Evolutionary conservation across 2,329 filamentous ascomycete genomes (phyloP), one percentile per base, ranked within the genome.

Genomic region (Tolypocladium tropicale): DNA sequence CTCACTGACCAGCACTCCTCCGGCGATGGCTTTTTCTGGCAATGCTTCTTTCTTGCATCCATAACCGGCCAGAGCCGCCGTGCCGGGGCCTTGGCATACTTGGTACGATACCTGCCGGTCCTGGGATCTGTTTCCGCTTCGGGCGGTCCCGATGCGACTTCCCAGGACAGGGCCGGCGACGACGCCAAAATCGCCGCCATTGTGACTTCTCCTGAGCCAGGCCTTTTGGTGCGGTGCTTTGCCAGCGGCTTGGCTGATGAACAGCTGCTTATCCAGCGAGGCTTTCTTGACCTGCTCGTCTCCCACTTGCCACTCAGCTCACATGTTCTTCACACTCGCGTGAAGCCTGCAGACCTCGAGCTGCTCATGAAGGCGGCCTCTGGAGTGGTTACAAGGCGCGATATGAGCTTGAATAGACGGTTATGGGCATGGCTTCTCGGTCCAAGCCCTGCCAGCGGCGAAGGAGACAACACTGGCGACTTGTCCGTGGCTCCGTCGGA

Each of bases 391-490:
- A 85, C 85, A 23, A 82, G 94, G 53, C 84, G 92, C 71, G 94
- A 99, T 61, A 99, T 99, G 94, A 95, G 93, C 67, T 75, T 99
- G 52, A 99, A 99, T 68, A 80, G 94, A 63, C 83, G 94, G 39
- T 75, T 99, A n/a, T 97, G 93, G 91, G 84, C 89, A 48, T 99
- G 94, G 94, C 85, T 97, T 58, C 78, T 99, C 2, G 94, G 94
- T 0, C 92, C 92, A 3, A 90, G 81, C 53, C 81, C 80, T 46
- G 63, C 76, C 52, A 64, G 72, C 25, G 63, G 71, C 55, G 78
- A 85, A 57, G 63, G 74, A 25, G 79, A 85, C 53, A 72, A 70
- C 16, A 70, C 67, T 0, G 63, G 70, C 39, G 78, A 81, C 55
- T 79, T 74, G 16, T 76, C 78, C 32, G 65, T 65, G 12, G 72